Base-by-base conservation (phyloP, 305 asterid genomes). In the Stenogyne calaminthoides region DNA sequence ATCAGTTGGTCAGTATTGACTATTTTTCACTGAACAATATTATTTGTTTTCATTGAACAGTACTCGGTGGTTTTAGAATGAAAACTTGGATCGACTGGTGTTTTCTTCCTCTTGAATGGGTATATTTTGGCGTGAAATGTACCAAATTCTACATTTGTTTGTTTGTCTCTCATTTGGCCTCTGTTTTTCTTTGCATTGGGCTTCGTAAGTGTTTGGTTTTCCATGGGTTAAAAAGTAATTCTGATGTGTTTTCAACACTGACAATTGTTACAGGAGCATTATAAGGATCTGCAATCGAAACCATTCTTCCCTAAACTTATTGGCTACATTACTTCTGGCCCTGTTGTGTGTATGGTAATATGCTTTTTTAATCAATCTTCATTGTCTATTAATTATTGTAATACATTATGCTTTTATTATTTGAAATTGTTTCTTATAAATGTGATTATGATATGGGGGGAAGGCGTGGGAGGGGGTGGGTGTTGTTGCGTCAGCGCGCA, bases 401-500 rank as follows among this genome's bases (percentile, higher is more conserved):
- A 36, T 64, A 18, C 4, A 36, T 54, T 49, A 6, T 49, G 9
- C n/a, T 6, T 49, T 15, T 15, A 49, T 5, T 62, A 15, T 15
- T 72, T 18, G 49, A 18, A 9, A 40, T 46, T 76, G 55, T 69
- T 73, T 71, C 5, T 47, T 19, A 14, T 7, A 25, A 62, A 56
- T 66, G 60, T 55, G 60, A 55, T 66, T 37, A 51, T 54, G 64
- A 32, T 29, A 42, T 63, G 29, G 52, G 65, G 6, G 6, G 15
- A 40, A 92, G 83, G 83, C 93, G 6, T 93, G 98, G 98, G 97
- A 93, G 79, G 97, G 97, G 44, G 83, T 89, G 55, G 97, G 96
- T 67, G 96, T 87, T 37, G 97, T 93, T 74, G 95, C 96, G 55
- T 93, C 98, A 42, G 96, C 98, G 1, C 96, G 98, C 15, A 91